Evolutionary conservation across 2,329 filamentous ascomycete species (phyloP).

Genomic region (Chaetomium sp.): DNA sequence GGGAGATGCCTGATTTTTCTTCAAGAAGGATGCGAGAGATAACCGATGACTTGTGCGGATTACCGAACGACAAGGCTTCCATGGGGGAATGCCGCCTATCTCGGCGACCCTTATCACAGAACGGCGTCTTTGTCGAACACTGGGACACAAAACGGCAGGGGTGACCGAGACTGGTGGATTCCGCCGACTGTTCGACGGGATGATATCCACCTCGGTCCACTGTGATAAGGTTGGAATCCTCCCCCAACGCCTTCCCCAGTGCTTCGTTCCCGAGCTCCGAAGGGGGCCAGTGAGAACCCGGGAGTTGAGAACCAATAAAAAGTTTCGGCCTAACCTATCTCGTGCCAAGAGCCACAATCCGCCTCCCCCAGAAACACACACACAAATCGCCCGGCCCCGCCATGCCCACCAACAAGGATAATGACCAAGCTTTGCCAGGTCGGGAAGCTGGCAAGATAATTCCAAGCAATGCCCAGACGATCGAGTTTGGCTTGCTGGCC

Average conservation of each 20-base stretch:
- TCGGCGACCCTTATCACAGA: no score
- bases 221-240: background rate
- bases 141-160: no score
- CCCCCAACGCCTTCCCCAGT: background rate
- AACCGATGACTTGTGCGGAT: no score
- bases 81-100: no score
- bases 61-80: no score
- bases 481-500: background rate
- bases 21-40: no score
- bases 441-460: constrained; percentile 18
- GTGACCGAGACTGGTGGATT: no score
- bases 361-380: background rate
- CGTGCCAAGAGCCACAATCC: background rate
- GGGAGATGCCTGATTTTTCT: no score
- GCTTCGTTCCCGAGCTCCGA: background rate
- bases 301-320: background rate
- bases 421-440: constrained; percentile 16
- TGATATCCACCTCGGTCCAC: background rate
- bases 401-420: background rate
- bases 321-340: no score
- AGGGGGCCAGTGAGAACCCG: background rate
- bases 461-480: constrained; percentile 10
- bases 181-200: no score
- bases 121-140: no score
- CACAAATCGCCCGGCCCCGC: constrained; percentile 3